Percentiles rank a stretch among this genome's conserved stretches.
Conservation (phyloP, 305 asterid genomes). For the Lippia alba region DNA sequence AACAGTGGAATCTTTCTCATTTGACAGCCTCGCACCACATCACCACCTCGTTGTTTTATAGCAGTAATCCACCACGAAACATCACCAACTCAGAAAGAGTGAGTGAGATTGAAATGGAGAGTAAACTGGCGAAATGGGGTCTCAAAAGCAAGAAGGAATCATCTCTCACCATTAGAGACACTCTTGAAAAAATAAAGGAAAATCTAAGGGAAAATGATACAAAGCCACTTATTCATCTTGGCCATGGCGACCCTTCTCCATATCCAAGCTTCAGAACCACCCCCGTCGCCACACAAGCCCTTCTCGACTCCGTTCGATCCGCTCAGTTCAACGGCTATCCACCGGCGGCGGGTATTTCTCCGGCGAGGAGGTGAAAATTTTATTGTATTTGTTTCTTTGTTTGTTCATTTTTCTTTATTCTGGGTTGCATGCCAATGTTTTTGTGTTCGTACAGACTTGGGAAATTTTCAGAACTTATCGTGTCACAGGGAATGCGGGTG, state of each 20-base stretch:
- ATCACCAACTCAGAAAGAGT: not conserved
- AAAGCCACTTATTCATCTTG: constrained; percentile 51
- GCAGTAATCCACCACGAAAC: not conserved
- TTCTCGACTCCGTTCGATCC: constrained; percentile 53
- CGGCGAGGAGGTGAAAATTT: constrained; percentile 48
- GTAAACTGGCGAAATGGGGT: constrained; percentile 41
- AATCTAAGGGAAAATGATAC: constrained; percentile 42
- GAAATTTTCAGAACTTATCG: no score
- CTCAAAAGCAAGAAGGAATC: constrained; percentile 37
- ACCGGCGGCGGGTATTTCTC: constrained; percentile 43
- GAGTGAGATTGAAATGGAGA: constrained; percentile 32
- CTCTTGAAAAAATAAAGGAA: constrained; percentile 34
- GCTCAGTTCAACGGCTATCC: constrained; percentile 57
- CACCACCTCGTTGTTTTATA: no score
- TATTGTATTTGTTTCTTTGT: not conserved
- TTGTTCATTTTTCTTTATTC: no score
- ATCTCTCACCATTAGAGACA: constrained; percentile 40
- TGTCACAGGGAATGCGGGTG: no score
- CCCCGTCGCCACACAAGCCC: constrained; percentile 52
- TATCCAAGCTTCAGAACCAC: constrained; percentile 60
- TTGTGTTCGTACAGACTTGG: no score
- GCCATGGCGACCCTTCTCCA: constrained; percentile 69
- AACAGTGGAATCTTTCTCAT: not conserved
- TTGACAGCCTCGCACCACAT: no score
- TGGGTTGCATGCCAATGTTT: no score